Conservation (phyloP, 2,329 filamentous ascomycete species). For the Curvularia sp. region DNA sequence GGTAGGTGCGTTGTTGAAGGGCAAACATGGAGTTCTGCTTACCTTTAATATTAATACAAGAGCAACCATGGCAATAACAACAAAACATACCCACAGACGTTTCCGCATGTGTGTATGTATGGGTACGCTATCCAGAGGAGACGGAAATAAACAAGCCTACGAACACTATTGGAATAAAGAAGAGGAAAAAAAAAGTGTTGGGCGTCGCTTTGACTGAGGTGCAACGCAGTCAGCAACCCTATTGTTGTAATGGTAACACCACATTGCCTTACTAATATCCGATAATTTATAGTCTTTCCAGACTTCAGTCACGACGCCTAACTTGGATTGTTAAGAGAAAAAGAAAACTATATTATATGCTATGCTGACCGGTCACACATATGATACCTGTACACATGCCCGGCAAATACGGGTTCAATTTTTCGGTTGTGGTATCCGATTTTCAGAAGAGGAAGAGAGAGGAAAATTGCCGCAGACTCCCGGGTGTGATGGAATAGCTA, state of each 20-base stretch:
- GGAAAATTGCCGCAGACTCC: background rate
- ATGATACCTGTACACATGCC: background rate
- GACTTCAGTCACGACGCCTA: background rate
- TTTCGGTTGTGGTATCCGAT: background rate
- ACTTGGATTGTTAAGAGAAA: background rate
- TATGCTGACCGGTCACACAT: background rate
- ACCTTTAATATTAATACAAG: background rate
- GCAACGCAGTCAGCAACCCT: background rate
- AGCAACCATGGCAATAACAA: background rate
- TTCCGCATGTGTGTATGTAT: background rate
- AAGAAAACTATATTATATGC: background rate
- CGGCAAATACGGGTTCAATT: background rate
- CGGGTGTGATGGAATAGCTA: background rate
- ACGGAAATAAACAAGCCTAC: background rate
- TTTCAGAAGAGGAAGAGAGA: background rate
- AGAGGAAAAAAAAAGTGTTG: background rate
- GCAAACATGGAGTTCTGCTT: background rate
- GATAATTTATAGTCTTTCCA: background rate
- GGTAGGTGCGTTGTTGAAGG: background rate
- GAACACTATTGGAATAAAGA: background rate
- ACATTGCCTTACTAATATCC: background rate
- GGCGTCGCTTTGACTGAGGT: too few relatives aligned
- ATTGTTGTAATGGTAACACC: background rate
- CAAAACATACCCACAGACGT: background rate
- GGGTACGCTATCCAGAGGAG: background rate